Conservation (phyloP, 768 basidiomycete genomes). For the Lanmaoa pseudosensibilis region DNA sequence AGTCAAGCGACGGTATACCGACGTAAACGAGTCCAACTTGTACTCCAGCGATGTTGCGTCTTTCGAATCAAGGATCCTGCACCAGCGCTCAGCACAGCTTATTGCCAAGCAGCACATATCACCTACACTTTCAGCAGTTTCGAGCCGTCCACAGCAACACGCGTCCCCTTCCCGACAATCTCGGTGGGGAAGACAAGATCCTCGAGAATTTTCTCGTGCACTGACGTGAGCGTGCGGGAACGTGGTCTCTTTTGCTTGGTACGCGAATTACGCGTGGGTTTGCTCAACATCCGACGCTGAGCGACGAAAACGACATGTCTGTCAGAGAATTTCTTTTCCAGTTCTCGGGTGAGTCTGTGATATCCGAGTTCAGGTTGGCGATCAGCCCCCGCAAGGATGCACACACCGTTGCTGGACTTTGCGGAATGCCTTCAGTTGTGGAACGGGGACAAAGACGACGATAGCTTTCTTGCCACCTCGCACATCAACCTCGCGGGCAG, state of each 20-base stretch:
- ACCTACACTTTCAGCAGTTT: slow-evolving; percentile 98
- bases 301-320: slow-evolving; percentile 98
- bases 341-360: slow-evolving; percentile 89
- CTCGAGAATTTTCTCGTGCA: slow-evolving; percentile 98
- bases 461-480: slow-evolving; percentile 99
- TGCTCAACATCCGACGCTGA: slow-evolving; percentile 97
- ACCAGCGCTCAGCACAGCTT: slow-evolving; percentile 17
- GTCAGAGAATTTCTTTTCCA: slow-evolving; percentile 99
- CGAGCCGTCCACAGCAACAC: slow-evolving; percentile 89
- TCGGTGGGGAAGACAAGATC: slow-evolving; percentile 99
- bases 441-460: slow-evolving; percentile 96
- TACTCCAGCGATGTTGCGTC: slow-evolving; percentile 98
- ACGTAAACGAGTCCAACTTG: slow-evolving; percentile 99
- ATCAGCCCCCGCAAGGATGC: background rate
- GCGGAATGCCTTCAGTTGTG: slow-evolving; percentile 97
- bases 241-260: slow-evolving; percentile 96
- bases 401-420: slow-evolving; percentile 91
- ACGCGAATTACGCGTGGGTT: slow-evolving; percentile 91
- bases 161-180: slow-evolving; percentile 98
- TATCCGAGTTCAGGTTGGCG: slow-evolving; percentile 7
- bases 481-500: slow-evolving; percentile 98
- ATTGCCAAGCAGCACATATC: slow-evolving; percentile 6
- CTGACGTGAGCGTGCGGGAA: slow-evolving; percentile 92
- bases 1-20: slow-evolving; percentile 91
- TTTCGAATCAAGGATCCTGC: slow-evolving; percentile 94